Evolutionary conservation across 2,329 filamentous ascomycete genomes (phyloP).

Genomic region (Penicillium janthinellum): DNA sequence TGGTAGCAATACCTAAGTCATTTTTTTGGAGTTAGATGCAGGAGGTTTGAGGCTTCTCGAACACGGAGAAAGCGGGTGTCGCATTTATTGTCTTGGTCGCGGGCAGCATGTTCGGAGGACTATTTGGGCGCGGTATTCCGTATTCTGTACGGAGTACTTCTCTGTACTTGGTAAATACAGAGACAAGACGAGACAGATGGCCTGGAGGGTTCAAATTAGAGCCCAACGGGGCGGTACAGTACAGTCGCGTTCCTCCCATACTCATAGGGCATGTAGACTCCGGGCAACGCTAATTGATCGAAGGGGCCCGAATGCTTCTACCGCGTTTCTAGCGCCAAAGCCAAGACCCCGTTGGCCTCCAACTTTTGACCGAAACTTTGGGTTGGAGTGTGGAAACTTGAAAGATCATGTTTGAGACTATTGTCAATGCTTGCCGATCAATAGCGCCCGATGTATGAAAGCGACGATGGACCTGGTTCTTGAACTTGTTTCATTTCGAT

Average conservation of each 20-base stretch:
- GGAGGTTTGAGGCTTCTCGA: not conserved
- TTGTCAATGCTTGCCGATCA: not conserved
- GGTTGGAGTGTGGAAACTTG: not conserved
- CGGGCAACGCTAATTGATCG: slow-evolving; percentile 25
- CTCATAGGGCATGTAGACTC: slow-evolving; percentile 9
- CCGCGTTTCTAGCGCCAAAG: slow-evolving; percentile 36
- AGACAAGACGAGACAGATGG: too few species aligned
- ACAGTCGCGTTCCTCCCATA: slow-evolving; percentile 12
- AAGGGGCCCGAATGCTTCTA: slow-evolving; percentile 31
- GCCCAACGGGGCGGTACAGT: slow-evolving; percentile 6
- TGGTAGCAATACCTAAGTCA: not conserved
- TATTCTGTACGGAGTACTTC: not conserved
- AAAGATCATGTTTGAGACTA: slow-evolving; percentile 2
- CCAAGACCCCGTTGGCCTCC: slow-evolving; percentile 29
- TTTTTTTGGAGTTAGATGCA: not conserved
- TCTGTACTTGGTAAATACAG: not conserved
- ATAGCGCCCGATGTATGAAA: not conserved
- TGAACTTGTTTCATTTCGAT: not conserved
- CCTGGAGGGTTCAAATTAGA: slow-evolving; percentile 11
- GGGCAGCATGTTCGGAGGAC: not conserved
- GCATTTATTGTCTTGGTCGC: not conserved
- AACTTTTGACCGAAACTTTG: slow-evolving; percentile 16
- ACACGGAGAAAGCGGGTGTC: slow-evolving; percentile 1
- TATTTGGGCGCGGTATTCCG: not conserved
- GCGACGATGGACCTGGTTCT: not conserved